Evolutionary conservation across 805 yeast genomes (phyloP), one percentile per base, ranked within the genome.

Genomic region (Starmerella etchellsii): DNA sequence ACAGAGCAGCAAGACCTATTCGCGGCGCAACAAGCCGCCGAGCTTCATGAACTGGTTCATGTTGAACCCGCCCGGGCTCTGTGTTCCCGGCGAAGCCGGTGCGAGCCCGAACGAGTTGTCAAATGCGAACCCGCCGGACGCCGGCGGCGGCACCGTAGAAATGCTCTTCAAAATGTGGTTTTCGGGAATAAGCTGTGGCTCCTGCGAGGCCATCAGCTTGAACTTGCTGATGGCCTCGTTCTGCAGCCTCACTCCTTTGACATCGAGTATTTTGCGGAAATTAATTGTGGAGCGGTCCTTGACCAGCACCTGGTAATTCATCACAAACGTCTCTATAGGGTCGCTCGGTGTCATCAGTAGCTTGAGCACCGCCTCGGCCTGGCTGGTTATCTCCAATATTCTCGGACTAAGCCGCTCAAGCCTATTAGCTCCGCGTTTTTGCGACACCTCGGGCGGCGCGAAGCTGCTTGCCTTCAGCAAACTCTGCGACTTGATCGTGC

Each of bases 301-400:
- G 38, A 83, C 67, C 13, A 80, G 62, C 41, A 68, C 66, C 54
- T 81, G 72, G 57, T 83, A 83, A 53, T 68, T 73, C 35, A 73
- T 70, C 2, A 81, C 74, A 19, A 82, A 67, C 8, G 66, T 68
- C 40, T 70, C 73, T 40, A 71, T 68, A n/a, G 93, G 93, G n/a
- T 72, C 68, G 6, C 67, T 59, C 11, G 76, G 74, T 0, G 81
- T 72, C 57, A 78, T 63, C 25, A 84, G 57, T 3, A 83, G 71
- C 54, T 81, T 80, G 43, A 84, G 63, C n/a, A 84, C 58, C 2
- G 71, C 65, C 51, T 81, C 88, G 2, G 81, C 56, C 20, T 63
- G 59, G n/a, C 55, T 51, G 2, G 41, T 37, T 2, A 25, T 16
- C 16, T 49, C 52, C 19, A 37, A n/a, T 14, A 46, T 38, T 5